phyloP scores from a whole-genome alignment of 176 grass and related monocot genomes.

The Alopecurus myosuroides region DNA sequence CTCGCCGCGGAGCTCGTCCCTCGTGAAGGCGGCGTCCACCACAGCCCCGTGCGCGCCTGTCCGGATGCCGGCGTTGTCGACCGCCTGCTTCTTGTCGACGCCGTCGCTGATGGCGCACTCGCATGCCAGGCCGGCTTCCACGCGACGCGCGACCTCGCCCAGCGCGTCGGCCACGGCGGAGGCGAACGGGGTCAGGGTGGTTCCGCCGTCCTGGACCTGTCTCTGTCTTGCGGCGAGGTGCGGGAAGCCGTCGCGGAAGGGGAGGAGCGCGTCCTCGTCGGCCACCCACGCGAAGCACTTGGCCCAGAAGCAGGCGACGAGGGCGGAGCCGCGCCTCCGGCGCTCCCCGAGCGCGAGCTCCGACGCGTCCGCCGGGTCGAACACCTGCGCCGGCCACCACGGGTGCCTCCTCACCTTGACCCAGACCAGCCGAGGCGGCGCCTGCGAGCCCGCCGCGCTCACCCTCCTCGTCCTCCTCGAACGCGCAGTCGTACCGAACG shows the following conservation, averaged over 20 bases:
- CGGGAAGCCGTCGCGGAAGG: constrained; percentile 39
- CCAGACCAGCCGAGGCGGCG: constrained; percentile 49
- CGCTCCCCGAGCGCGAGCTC: constrained; percentile 11
- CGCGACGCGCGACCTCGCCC: constrained; percentile 45
- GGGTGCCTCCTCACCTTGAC: background rate
- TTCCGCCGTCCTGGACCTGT: background rate
- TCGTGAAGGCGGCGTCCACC: constrained; percentile 34
- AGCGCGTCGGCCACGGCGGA: constrained; percentile 45
- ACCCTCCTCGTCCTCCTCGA: constrained; percentile 23
- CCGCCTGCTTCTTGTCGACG: constrained; percentile 10
- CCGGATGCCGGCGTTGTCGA: constrained; percentile 59
- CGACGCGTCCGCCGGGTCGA: background rate
- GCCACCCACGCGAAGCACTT: constrained; percentile 58
- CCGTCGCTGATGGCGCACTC: constrained; percentile 11
- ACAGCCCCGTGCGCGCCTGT: constrained; percentile 17
- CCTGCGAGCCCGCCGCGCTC: background rate
- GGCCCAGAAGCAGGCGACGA: constrained; percentile 50
- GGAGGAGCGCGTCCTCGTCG: constrained; percentile 21
- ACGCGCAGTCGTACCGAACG: constrained; percentile 31
- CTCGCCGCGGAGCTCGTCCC: constrained; percentile 35
- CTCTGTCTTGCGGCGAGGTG: constrained; percentile 13
- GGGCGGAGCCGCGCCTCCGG: constrained; percentile 10
- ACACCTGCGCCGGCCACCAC: too few relatives aligned
- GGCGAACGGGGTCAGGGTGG: constrained; percentile 10
- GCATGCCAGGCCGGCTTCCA: constrained; percentile 35